These are phyloP conservation scores for Cladobotryum mycophilum DNA, from an alignment of 2,329 filamentous ascomycete genomes.

Conservation along the genomic window DNA sequence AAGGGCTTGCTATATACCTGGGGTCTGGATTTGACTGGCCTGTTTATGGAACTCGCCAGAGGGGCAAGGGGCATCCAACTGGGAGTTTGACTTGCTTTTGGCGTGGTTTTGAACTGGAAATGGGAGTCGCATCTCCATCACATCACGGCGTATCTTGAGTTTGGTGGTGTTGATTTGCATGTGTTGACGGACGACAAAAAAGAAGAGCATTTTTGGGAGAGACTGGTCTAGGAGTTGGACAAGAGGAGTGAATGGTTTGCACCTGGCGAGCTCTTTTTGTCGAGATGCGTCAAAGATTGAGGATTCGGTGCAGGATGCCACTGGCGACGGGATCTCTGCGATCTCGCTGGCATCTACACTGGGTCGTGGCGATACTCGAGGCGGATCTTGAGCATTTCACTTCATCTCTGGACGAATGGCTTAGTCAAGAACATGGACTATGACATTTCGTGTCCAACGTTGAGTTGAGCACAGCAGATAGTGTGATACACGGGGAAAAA, in stretches of 20 bases:
- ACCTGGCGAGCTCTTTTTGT: no score
- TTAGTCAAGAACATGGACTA: background rate
- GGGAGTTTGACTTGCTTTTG: slow-evolving; percentile 14
- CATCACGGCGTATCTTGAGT: slow-evolving; percentile 15
- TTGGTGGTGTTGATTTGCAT: slow-evolving; percentile 12
- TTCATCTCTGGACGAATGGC: no score
- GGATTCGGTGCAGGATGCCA: no score
- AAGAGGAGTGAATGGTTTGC: background rate
- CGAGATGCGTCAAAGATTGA: no score
- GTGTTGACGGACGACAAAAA: slow-evolving; percentile 6
- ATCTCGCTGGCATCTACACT: no score
- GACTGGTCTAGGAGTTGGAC: background rate
- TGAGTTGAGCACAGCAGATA: background rate
- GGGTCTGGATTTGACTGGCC: slow-evolving; percentile 14
- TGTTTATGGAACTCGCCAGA: slow-evolving; percentile 9
- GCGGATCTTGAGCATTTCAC: no score
- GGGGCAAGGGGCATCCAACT: slow-evolving; percentile 13
- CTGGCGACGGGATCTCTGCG: no score
- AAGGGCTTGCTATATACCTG: slow-evolving; percentile 17
- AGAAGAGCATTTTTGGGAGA: background rate
- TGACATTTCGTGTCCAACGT: background rate
- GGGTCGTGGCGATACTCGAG: no score
- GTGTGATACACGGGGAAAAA: background rate
- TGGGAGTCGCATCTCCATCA: slow-evolving; percentile 14
- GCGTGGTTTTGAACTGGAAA: slow-evolving; percentile 13